phyloP scores from a whole-genome alignment of 2,329 filamentous ascomycete species.

The Epichloe bromicola region DNA sequence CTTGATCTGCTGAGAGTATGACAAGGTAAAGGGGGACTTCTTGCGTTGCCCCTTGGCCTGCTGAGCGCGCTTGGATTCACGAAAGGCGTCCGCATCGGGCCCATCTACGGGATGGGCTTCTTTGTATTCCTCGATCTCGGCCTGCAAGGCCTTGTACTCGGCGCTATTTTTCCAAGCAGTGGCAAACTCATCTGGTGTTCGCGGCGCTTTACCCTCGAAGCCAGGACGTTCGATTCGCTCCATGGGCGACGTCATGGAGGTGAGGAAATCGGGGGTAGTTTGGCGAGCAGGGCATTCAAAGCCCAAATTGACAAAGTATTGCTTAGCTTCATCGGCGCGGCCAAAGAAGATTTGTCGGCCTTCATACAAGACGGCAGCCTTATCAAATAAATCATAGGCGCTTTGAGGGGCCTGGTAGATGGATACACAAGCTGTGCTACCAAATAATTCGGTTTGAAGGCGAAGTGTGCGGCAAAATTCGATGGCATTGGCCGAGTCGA shows the following conservation, averaged over 20 bases:
- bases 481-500: slow-evolving; percentile 63
- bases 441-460: slow-evolving; percentile 53
- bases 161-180: slow-evolving; percentile 42
- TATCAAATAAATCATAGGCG: slow-evolving; percentile 52
- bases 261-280: slow-evolving; percentile 58
- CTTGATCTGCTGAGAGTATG: slow-evolving; percentile 58
- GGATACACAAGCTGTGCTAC: slow-evolving; percentile 53
- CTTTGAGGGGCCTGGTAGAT: slow-evolving; percentile 59
- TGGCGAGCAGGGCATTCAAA: slow-evolving; percentile 54
- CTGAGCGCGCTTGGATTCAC: slow-evolving; percentile 38
- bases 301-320: slow-evolving; percentile 55
- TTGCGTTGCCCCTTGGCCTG: slow-evolving; percentile 46
- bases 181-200: slow-evolving; percentile 50
- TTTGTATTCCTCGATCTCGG: slow-evolving; percentile 45
- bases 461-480: slow-evolving; percentile 62
- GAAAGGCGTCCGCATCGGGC: slow-evolving; percentile 43
- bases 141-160: slow-evolving; percentile 36
- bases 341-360: slow-evolving; percentile 53
- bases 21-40: slow-evolving; percentile 68
- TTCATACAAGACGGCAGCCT: slow-evolving; percentile 45
- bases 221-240: slow-evolving; percentile 44
- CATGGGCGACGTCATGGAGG: slow-evolving; percentile 49
- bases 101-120: slow-evolving; percentile 37
- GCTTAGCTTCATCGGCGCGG: slow-evolving; percentile 41
- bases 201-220: slow-evolving; percentile 41